phyloP scores from a whole-genome alignment of 352 stramenopile genomes.

The Phytopythium aichiense region DNA sequence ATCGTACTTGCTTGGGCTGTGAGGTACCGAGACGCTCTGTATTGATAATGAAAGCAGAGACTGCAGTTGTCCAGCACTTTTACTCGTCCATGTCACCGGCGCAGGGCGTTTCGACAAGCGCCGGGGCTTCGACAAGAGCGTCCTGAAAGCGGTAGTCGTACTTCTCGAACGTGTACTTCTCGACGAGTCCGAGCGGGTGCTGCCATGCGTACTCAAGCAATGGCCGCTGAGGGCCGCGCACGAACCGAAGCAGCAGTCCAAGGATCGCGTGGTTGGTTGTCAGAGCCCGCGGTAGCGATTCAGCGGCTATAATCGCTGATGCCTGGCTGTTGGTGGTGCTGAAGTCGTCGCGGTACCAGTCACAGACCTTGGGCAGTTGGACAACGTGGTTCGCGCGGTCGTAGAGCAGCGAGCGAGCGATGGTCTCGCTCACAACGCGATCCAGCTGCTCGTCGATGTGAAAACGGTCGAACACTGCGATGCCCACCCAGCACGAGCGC shows the following conservation, averaged over 20 bases:
- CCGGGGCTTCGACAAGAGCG: conserved; percentile 7
- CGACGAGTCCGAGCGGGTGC: conserved; percentile 24
- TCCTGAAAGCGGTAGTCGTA: conserved; percentile 58
- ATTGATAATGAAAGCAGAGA: too few species aligned
- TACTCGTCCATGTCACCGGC: neutral
- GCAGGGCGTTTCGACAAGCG: neutral
- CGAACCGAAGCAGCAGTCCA: conserved; percentile 23
- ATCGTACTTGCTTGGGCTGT: too few species aligned
- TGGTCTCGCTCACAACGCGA: conserved; percentile 21
- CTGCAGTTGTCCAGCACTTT: too few species aligned
- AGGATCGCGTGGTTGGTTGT: conserved; percentile 22
- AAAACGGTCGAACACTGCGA: conserved; percentile 36
- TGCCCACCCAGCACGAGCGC: conserved; percentile 30
- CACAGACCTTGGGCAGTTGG: conserved; percentile 49
- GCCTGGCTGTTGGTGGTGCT: conserved; percentile 2
- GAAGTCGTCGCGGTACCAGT: conserved; percentile 58
- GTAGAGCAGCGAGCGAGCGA: conserved; percentile 35
- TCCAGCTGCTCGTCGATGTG: conserved; percentile 50
- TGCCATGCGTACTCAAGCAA: conserved; percentile 34
- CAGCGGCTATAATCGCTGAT: neutral
- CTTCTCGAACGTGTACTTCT: conserved; percentile 47
- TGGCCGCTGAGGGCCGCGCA: conserved; percentile 25
- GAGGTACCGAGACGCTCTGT: too few species aligned
- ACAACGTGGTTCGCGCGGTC: conserved; percentile 38
- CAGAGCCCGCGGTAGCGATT: neutral